Evolutionary conservation across 768 basidiomycete genomes (phyloP).

Genomic region (Epithele typhae): DNA sequence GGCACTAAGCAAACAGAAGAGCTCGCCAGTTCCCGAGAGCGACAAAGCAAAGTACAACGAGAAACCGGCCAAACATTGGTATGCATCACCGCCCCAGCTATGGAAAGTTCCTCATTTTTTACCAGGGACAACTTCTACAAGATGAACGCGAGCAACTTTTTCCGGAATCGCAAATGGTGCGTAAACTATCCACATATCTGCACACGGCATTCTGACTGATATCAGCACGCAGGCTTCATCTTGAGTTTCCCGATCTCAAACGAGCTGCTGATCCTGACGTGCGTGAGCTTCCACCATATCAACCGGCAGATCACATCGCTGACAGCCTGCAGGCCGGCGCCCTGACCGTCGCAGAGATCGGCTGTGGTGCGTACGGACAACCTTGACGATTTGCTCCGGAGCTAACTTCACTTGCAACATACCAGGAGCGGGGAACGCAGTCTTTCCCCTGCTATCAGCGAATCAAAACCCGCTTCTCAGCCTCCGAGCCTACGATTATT

Average conservation of each 20-base stretch:
- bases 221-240: constrained; percentile 57
- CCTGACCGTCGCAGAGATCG: constrained; percentile 77
- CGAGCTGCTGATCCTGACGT: constrained; percentile 66
- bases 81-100: constrained; percentile 9
- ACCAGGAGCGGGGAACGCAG: constrained; percentile 88
- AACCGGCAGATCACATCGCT: too few species aligned
- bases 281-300: too few species aligned
- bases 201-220: too few species aligned
- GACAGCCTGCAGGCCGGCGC: constrained; percentile 63
- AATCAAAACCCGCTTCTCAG: constrained; percentile 78
- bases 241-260: constrained; percentile 92
- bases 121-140: constrained; percentile 93
- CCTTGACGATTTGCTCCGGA: background rate
- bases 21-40: constrained; percentile 67
- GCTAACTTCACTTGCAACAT: background rate
- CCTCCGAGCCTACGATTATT: constrained; percentile 88
- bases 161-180: constrained; percentile 89
- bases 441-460: constrained; percentile 80
- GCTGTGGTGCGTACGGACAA: constrained; percentile 68
- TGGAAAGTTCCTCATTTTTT: background rate
- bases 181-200: too few species aligned
- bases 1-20: constrained; percentile 66
- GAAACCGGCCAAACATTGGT: constrained; percentile 74
- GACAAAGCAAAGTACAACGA: constrained; percentile 70
- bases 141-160: constrained; percentile 82